These are phyloP conservation scores for Tricholoma sp. DNA, from an alignment of 768 basidiomycete species.

Conservation along the genomic window DNA sequence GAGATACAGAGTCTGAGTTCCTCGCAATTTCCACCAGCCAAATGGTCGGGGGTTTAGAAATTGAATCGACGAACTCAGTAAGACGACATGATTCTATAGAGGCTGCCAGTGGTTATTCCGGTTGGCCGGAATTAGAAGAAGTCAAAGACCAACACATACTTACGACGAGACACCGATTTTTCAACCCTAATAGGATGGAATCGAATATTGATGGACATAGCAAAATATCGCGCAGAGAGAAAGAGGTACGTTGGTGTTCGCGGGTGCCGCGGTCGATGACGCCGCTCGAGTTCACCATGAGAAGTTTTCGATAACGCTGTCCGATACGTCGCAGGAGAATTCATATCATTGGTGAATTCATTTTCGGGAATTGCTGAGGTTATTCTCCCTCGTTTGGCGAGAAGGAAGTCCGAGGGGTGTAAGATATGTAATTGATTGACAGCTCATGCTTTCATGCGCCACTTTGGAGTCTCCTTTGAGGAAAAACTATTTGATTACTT, in stretches of 20 bases:
- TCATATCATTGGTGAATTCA: neutral
- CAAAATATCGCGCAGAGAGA: neutral
- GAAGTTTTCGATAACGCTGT: neutral
- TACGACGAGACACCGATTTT: neutral
- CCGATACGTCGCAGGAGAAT: neutral
- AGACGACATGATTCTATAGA: neutral
- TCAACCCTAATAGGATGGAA: neutral
- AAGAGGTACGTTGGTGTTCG: neutral
- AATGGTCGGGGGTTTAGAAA: neutral
- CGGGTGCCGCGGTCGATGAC: neutral
- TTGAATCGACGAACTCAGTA: neutral
- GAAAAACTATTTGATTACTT: neutral
- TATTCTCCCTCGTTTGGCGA: neutral
- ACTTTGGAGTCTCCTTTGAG: neutral
- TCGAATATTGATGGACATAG: neutral
- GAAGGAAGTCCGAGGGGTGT: neutral
- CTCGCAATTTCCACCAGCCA: neutral
- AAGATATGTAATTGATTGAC: slow-evolving; percentile 7
- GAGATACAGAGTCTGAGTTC: neutral
- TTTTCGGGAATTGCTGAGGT: neutral
- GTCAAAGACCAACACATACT: neutral
- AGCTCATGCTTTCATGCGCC: neutral
- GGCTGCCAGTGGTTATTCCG: neutral
- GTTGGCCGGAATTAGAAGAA: neutral
- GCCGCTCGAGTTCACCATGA: neutral